phyloP scores from a whole-genome alignment of 148 eudicot species.

The Rhododendron simsii region DNA sequence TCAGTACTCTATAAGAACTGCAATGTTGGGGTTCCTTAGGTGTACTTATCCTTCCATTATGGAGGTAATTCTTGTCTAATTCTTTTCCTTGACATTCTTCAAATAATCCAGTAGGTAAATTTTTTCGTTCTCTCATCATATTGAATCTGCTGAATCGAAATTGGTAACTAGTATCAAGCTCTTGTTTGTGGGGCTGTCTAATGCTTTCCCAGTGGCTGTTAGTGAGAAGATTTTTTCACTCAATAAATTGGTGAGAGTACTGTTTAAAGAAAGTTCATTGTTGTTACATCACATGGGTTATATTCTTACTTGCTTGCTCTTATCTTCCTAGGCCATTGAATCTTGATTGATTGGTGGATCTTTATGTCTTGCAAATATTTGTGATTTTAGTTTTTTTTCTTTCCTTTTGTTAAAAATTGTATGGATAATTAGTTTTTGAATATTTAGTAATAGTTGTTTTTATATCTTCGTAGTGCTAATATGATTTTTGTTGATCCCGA shows the following conservation, averaged over 20 bases:
- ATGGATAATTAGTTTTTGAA: neutral
- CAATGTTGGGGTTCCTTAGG: slow-evolving; percentile 83
- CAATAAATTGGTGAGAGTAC: neutral
- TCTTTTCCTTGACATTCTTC: neutral
- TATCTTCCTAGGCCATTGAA: neutral
- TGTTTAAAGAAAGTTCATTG: neutral
- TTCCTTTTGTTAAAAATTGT: neutral
- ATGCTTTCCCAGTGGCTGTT: neutral
- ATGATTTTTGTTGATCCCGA: neutral
- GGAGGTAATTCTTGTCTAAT: slow-evolving; percentile 59
- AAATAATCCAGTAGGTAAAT: neutral
- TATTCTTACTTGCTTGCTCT: neutral
- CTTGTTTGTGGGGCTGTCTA: neutral
- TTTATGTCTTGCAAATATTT: neutral
- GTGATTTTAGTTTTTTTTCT: neutral
- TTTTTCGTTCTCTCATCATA: neutral
- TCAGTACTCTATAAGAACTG: slow-evolving; percentile 84
- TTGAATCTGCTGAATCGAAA: neutral
- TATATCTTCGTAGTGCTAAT: neutral
- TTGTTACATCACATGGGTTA: neutral
- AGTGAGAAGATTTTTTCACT: neutral
- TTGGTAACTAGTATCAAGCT: neutral
- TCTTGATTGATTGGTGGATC: neutral
- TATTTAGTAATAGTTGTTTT: neutral
- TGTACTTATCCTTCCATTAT: slow-evolving; percentile 58